Conservation (phyloP, 1,139 yeast species). For the Geotrichum cucujoidarum region DNA sequence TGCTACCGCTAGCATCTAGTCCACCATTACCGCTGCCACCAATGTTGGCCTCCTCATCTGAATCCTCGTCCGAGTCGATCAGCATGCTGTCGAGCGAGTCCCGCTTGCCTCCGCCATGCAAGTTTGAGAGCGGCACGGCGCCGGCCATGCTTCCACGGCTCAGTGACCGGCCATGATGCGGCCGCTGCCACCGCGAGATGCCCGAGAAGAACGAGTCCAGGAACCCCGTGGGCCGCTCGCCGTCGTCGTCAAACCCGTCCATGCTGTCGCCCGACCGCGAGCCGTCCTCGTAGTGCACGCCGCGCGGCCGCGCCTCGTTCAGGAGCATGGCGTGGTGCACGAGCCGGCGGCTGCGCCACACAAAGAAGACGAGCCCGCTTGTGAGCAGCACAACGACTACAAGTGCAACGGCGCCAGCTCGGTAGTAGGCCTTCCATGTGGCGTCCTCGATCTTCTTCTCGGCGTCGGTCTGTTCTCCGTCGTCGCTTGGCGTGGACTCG, state of each 20-base stretch:
- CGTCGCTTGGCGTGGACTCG: background rate
- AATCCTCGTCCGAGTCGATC: conserved; percentile 10
- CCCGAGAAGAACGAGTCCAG: conserved; percentile 15
- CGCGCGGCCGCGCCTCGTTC: conserved; percentile 14
- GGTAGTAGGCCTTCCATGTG: conserved; percentile 37
- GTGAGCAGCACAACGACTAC: conserved; percentile 33
- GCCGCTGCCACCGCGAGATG: conserved; percentile 18
- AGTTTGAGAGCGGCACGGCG: background rate
- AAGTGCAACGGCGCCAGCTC: conserved; percentile 40
- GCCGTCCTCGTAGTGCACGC: conserved; percentile 21
- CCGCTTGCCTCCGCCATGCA: conserved; percentile 5
- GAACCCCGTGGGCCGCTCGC: conserved; percentile 14
- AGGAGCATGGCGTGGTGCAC: conserved; percentile 9
- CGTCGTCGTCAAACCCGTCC: conserved; percentile 10
- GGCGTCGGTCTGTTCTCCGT: conserved; percentile 1
- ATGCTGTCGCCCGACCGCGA: conserved; percentile 13
- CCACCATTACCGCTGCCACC: conserved; percentile 3
- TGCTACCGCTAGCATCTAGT: background rate
- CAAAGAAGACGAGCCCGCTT: conserved; percentile 28
- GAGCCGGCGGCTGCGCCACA: conserved; percentile 27
- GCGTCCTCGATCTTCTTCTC: conserved; percentile 31
- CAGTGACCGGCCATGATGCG: conserved; percentile 9
- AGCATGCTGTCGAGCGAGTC: conserved; percentile 12
- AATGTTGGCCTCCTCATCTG: background rate
- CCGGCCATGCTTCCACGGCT: conserved; percentile 4